phyloP scores from a whole-genome alignment of 495 filamentous ascomycete species.

The Tuber aestivum region DNA sequence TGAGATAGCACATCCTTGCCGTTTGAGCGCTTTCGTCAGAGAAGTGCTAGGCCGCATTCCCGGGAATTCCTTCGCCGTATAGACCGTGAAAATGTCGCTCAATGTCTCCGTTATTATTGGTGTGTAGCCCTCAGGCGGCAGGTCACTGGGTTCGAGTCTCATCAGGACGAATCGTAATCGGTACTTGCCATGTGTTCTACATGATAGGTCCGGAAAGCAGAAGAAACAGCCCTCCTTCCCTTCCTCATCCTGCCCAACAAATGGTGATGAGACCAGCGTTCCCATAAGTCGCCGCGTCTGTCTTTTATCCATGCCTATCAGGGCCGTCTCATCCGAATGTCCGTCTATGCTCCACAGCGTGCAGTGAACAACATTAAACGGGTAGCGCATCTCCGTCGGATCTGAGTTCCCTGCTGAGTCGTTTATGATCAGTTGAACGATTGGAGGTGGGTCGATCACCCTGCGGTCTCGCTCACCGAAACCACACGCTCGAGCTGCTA shows the following conservation, averaged over 20 bases:
- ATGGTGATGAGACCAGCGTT: slow-evolving; percentile 67
- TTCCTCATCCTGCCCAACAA: slow-evolving; percentile 62
- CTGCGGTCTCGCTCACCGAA: slow-evolving; percentile 90
- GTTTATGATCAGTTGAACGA: slow-evolving; percentile 75
- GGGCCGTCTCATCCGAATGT: slow-evolving; percentile 54
- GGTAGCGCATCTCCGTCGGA: slow-evolving; percentile 59
- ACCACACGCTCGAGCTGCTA: slow-evolving; percentile 84
- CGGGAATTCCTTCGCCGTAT: slow-evolving; percentile 92
- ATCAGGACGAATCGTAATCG: slow-evolving; percentile 82
- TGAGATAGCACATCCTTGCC: slow-evolving; percentile 69
- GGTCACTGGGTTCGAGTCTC: slow-evolving; percentile 56
- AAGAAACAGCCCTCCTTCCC: slow-evolving; percentile 76
- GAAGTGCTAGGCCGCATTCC: slow-evolving; percentile 75
- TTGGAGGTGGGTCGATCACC: slow-evolving; percentile 91
- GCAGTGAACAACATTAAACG: slow-evolving; percentile 80
- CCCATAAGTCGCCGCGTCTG: slow-evolving; percentile 69
- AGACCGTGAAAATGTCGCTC: slow-evolving; percentile 80
- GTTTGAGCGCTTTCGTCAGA: slow-evolving; percentile 62
- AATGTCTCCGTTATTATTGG: slow-evolving; percentile 48
- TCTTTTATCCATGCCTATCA: slow-evolving; percentile 49
- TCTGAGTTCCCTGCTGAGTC: slow-evolving; percentile 54
- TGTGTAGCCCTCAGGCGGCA: slow-evolving; percentile 41
- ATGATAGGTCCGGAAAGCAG: slow-evolving; percentile 89
- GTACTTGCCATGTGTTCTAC: slow-evolving; percentile 78
- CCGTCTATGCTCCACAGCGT: slow-evolving; percentile 61